Base-by-base conservation (phyloP, 495 filamentous ascomycete genomes). In the Lasiosphaeriaceae sp. region DNA sequence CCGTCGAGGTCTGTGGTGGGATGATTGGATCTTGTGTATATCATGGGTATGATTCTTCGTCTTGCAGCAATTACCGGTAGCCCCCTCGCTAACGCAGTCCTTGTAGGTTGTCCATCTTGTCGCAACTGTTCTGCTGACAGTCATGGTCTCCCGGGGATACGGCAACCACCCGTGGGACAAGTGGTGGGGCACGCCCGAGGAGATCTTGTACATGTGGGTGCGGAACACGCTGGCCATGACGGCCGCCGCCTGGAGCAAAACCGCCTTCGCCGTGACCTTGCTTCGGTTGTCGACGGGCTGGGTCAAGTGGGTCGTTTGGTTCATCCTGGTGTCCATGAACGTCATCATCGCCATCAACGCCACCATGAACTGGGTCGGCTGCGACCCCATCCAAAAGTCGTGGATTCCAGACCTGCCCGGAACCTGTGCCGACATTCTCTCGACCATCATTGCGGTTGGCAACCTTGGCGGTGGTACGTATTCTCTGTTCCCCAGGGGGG, bases 291-390 rank as follows among this genome's bases (percentile, higher is more conserved):
- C 67, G 24, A 56, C 64, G 9, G 68, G 70, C 21, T 58, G 63
- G 20, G 29, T 57, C 34, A 56, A 58, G 29, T 35, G 45, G 11
- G 6, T 58, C 0, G 44, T 57, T 3, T 59, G 59, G 58, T 48
- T 69, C 53, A 54, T 71, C 29, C 68, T 69, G 26, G 26, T 31
- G 4, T 31, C 26, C 9, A 31, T 31, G 26, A 31, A 31, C 9
- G 26, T 31, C 9, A 31, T 31, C 9, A 31, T 31, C 9, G 26
- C 26, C 26, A 31, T 31, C 26, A 31, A 31, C 54, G 55, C 65
- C 31, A 60, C 53, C 35, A 66, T 75, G 23, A 75, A 75, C 1
- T 77, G 66, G 55, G 39, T 71, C 3, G 59, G 65, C 23, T 77
- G 74, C 57, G 22, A 54, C 39, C 73, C 74, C 12, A 45, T 68